Evolutionary conservation across 164 flowering plant species (phyloP).

Genomic region (Aristolochia fimbriata): DNA sequence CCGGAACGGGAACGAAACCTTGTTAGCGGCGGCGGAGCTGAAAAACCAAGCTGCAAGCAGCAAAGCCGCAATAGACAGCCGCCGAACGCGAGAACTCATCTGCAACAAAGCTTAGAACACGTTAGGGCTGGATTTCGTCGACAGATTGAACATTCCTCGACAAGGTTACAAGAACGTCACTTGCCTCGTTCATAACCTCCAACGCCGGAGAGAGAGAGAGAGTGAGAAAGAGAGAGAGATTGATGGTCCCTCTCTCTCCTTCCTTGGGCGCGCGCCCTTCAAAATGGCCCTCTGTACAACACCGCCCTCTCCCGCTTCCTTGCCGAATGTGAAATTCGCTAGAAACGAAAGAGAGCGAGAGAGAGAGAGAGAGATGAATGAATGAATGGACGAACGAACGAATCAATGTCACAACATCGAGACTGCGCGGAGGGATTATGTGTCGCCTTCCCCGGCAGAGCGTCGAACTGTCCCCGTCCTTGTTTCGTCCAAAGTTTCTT

Average conservation of each 20-base stretch:
- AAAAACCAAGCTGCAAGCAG: background rate
- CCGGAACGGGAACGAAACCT: background rate
- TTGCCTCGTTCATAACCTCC: background rate
- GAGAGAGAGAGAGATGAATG: background rate
- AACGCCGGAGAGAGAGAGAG: background rate
- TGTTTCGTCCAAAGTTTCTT: too few species aligned
- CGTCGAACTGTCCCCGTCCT: too few species aligned
- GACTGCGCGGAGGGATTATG: background rate
- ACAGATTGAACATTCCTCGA: background rate
- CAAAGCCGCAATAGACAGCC: background rate
- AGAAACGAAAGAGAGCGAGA: too few species aligned
- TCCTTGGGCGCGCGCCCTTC: background rate
- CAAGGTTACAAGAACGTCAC: background rate
- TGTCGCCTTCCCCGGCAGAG: too few species aligned
- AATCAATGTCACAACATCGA: background rate
- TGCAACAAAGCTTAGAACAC: background rate
- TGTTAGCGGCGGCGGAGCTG: background rate
- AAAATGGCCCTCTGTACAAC: background rate
- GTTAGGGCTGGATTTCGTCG: background rate
- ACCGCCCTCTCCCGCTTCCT: too few species aligned
- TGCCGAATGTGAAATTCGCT: too few species aligned
- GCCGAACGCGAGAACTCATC: background rate
- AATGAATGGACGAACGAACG: too few species aligned
- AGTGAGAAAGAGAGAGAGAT: slow-evolving; percentile 2
- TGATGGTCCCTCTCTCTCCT: background rate